Evolutionary conservation across 768 basidiomycete genomes (phyloP).

Genomic region (Podaxis rugospora): DNA sequence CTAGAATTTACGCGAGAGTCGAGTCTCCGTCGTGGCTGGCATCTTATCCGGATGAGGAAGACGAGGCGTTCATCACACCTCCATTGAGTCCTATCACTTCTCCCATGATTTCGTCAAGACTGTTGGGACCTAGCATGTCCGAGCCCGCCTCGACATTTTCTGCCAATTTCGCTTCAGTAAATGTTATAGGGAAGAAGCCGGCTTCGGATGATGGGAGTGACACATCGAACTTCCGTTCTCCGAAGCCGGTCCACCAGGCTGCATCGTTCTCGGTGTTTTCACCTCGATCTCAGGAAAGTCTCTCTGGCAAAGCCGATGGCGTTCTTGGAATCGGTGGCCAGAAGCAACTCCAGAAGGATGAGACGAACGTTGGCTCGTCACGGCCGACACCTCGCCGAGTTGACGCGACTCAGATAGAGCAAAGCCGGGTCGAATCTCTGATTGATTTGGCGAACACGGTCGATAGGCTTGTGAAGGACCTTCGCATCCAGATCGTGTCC

Average conservation of each 20-base stretch:
- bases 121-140: slow-evolving; percentile 3
- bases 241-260: not conserved
- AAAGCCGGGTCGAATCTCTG: not conserved
- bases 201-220: slow-evolving; percentile 1
- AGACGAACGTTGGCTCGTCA: not conserved
- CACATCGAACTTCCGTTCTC: not conserved
- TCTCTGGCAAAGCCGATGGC: not conserved
- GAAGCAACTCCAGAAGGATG: not conserved
- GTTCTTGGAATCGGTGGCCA: not conserved
- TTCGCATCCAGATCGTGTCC: slow-evolving; percentile 1
- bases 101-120: slow-evolving; percentile 12
- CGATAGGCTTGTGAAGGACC: slow-evolving; percentile 1
- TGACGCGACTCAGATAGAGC: not conserved
- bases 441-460: slow-evolving; percentile 3
- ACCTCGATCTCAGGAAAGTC: not conserved
- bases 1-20: slow-evolving; percentile 19
- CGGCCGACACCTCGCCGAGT: not conserved
- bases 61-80: slow-evolving; percentile 13
- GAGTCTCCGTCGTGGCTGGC: slow-evolving; percentile 26
- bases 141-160: slow-evolving; percentile 1
- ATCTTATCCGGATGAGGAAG: slow-evolving; percentile 20
- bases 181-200: not conserved
- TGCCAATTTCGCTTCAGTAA: not conserved
- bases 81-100: slow-evolving; percentile 15
- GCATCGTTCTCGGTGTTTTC: not conserved